These are phyloP conservation scores for Yamadazyma sp. DNA, from an alignment of 805 yeast genomes.

Conservation along the genomic window DNA sequence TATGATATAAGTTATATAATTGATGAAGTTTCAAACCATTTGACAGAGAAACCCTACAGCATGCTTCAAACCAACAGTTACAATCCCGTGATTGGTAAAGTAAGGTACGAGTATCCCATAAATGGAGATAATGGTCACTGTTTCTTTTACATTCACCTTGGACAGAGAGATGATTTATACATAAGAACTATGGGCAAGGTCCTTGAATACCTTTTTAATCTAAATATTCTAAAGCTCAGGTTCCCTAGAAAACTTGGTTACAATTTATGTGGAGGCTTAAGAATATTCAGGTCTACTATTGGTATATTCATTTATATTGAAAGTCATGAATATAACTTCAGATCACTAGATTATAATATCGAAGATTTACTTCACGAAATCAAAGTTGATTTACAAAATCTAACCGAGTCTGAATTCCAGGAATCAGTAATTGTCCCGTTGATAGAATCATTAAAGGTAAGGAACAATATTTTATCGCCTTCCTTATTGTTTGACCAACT, in stretches of 20 bases:
- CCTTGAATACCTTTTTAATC: constrained; percentile 5
- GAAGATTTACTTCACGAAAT: constrained; percentile 9
- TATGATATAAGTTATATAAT: constrained; percentile 5
- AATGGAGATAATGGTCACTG: constrained; percentile 3
- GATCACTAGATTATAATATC: constrained; percentile 4
- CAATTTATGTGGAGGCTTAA: constrained; percentile 9
- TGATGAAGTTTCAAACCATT: constrained; percentile 6
- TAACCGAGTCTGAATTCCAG: constrained; percentile 4
- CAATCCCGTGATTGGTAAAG: constrained; percentile 2
- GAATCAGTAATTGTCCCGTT: constrained; percentile 4
- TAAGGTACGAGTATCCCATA: constrained; percentile 2
- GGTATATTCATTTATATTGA: constrained; percentile 12
- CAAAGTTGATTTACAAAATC: not conserved
- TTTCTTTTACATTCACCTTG: constrained; percentile 10
- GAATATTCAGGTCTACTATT: constrained; percentile 10
- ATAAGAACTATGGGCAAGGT: constrained; percentile 7
- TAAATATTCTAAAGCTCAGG: constrained; percentile 3
- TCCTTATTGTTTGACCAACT: constrained; percentile 20
- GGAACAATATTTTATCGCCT: constrained; percentile 12
- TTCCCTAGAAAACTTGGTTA: constrained; percentile 9
- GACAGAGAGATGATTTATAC: constrained; percentile 6
- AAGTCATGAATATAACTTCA: constrained; percentile 8
- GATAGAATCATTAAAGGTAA: constrained; percentile 1
- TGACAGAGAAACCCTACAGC: not conserved
- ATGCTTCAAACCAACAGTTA: not conserved